Conservation (phyloP, 2,329 filamentous ascomycete species). For the Colletotrichum agaves region DNA sequence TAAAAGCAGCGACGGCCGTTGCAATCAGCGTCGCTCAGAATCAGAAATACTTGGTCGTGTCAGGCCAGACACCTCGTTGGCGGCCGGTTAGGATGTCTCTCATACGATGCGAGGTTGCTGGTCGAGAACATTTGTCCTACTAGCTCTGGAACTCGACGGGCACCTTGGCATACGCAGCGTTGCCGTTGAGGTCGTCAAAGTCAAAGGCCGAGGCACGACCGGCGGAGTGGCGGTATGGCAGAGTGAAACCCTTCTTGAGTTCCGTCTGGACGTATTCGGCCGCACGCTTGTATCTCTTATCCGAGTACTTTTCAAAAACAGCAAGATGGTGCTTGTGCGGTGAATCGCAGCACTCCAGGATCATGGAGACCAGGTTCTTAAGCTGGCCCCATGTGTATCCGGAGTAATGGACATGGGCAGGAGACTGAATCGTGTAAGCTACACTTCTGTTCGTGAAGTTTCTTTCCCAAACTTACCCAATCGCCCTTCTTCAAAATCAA, state of each 20-base stretch:
- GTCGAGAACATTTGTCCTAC: constrained; percentile 34
- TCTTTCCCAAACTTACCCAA: constrained; percentile 77
- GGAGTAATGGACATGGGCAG: constrained; percentile 89
- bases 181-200: constrained; percentile 31
- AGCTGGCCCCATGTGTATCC: constrained; percentile 91
- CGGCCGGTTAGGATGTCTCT: constrained; percentile 2
- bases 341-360: constrained; percentile 88
- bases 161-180: constrained; percentile 26
- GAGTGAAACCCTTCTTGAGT: constrained; percentile 68
- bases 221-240: constrained; percentile 58
- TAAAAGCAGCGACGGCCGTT: not conserved
- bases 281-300: constrained; percentile 87
- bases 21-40: constrained; percentile 15
- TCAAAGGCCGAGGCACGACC: constrained; percentile 39
- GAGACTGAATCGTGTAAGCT: constrained; percentile 67
- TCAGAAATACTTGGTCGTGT: constrained; percentile 18
- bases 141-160: constrained; percentile 36
- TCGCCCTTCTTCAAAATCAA: constrained; percentile 90
- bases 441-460: not conserved
- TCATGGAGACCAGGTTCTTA: constrained; percentile 77
- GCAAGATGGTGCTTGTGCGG: constrained; percentile 85
- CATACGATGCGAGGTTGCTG: constrained; percentile 13
- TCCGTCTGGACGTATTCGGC: constrained; percentile 83
- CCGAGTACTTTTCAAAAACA: constrained; percentile 91
- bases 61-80: constrained; percentile 13